Evolutionary conservation across 129 eudicot genomes (phyloP).

Genomic region (Pulicaria dysenterica): DNA sequence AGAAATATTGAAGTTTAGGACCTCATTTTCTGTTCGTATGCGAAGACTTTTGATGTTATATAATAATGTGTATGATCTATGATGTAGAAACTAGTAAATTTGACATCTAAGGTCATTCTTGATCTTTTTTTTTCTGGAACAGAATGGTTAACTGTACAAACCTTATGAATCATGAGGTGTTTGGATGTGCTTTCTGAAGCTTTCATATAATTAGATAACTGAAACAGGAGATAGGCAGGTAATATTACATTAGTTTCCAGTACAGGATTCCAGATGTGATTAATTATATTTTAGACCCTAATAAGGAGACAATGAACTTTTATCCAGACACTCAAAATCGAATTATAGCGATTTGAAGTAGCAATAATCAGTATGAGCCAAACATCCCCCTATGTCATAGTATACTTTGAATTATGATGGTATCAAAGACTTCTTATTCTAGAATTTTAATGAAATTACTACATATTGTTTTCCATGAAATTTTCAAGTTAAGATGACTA

Average conservation of each 20-base stretch:
- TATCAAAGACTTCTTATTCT: background rate
- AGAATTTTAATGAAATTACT: background rate
- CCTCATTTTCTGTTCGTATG: background rate
- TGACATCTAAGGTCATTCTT: background rate
- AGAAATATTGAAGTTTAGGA: background rate
- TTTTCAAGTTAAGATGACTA: background rate
- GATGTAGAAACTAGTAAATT: background rate
- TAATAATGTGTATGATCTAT: constrained; percentile 11
- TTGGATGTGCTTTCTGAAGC: too few species aligned
- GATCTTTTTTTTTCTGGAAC: background rate
- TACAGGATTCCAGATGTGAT: too few species aligned
- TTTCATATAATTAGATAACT: too few species aligned
- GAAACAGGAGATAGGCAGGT: too few species aligned
- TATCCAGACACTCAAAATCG: too few species aligned
- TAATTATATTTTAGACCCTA: background rate
- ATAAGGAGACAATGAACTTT: background rate
- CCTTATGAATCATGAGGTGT: background rate
- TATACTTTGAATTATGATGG: background rate
- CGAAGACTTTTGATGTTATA: background rate
- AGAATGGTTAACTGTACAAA: background rate
- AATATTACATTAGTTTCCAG: too few species aligned
- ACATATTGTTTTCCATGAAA: background rate
- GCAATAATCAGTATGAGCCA: background rate
- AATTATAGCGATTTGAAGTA: background rate
- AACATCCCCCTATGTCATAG: background rate